Evolutionary conservation across 2,329 filamentous ascomycete species (phyloP).

Genomic region (Aureobasidium namibiae): DNA sequence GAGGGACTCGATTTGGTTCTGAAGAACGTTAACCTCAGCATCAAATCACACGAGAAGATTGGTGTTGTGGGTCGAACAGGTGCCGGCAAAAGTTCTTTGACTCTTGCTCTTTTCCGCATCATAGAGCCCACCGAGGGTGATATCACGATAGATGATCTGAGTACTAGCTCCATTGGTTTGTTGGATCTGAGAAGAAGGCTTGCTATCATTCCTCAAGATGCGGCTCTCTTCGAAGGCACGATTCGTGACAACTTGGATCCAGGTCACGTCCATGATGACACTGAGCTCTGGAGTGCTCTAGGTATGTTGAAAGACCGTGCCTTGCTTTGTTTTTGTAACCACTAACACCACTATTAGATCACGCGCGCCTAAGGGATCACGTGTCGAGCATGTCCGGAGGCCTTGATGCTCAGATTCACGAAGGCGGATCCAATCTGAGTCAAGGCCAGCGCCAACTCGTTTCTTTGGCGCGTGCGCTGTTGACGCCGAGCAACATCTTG

Average conservation of each 20-base stretch:
- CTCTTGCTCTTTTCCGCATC: slow-evolving; percentile 86
- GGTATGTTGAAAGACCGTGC: slow-evolving; percentile 48
- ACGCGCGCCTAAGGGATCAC: slow-evolving; percentile 88
- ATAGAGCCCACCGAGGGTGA: slow-evolving; percentile 79
- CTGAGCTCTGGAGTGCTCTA: slow-evolving; percentile 90
- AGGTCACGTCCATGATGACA: slow-evolving; percentile 90
- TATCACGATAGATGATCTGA: slow-evolving; percentile 81
- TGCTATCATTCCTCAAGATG: slow-evolving; percentile 96
- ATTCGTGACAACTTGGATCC: slow-evolving; percentile 94
- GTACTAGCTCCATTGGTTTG: slow-evolving; percentile 84
- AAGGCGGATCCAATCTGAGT: slow-evolving; percentile 94
- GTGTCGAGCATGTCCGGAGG: slow-evolving; percentile 78
- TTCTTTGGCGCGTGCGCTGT: slow-evolving; percentile 83
- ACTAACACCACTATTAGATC: slow-evolving; percentile 50
- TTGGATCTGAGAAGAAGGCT: slow-evolving; percentile 80
- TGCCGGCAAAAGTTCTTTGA: slow-evolving; percentile 91
- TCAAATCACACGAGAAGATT: slow-evolving; percentile 96
- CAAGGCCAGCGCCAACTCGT: slow-evolving; percentile 92
- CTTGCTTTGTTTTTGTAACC: slow-evolving; percentile 2
- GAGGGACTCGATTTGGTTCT: slow-evolving; percentile 83
- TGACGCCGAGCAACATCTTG: slow-evolving; percentile 93
- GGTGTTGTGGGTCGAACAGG: slow-evolving; percentile 94
- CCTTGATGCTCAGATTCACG: slow-evolving; percentile 81
- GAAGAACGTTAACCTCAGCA: slow-evolving; percentile 83
- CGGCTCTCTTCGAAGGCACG: slow-evolving; percentile 87